These are phyloP conservation scores for Lepiota brunneoincarnata DNA, from an alignment of 768 basidiomycete genomes.

Conservation along the genomic window DNA sequence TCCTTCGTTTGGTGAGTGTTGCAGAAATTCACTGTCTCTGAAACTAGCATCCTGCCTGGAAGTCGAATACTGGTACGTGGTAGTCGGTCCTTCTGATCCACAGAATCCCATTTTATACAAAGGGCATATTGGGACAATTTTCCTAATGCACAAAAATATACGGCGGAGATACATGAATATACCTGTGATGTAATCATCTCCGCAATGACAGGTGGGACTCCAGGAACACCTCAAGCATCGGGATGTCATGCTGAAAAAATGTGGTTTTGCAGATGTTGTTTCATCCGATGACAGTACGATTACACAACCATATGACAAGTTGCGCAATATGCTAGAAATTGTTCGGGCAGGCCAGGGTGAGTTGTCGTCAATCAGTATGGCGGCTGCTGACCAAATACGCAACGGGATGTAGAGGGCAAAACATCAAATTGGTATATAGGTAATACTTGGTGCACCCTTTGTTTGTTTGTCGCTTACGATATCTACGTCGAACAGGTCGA, in stretches of 20 bases:
- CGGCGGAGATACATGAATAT: conserved; percentile 2
- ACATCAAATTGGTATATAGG: conserved; percentile 10
- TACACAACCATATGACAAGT: neutral
- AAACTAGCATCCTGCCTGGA: conserved; percentile 1
- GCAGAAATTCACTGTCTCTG: neutral
- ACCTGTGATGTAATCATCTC: neutral
- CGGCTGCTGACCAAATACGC: neutral
- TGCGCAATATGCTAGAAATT: conserved; percentile 2
- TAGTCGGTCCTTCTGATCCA: neutral
- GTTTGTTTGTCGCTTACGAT: neutral
- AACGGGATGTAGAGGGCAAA: neutral
- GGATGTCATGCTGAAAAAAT: too few relatives aligned
- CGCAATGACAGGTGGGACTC: conserved; percentile 2
- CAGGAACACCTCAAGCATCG: too few relatives aligned
- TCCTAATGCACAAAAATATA: neutral
- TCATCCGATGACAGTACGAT: neutral
- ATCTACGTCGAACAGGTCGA: neutral
- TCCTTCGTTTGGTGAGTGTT: too few relatives aligned
- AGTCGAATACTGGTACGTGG: conserved; percentile 5
- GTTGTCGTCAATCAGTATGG: neutral
- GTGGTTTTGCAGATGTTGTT: neutral
- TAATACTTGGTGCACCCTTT: neutral
- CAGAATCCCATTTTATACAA: too few relatives aligned
- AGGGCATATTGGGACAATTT: conserved; percentile 8
- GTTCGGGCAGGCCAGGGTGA: neutral